Conservation (phyloP, 345 rosid genomes). For the Mallotus nudiflorus region DNA sequence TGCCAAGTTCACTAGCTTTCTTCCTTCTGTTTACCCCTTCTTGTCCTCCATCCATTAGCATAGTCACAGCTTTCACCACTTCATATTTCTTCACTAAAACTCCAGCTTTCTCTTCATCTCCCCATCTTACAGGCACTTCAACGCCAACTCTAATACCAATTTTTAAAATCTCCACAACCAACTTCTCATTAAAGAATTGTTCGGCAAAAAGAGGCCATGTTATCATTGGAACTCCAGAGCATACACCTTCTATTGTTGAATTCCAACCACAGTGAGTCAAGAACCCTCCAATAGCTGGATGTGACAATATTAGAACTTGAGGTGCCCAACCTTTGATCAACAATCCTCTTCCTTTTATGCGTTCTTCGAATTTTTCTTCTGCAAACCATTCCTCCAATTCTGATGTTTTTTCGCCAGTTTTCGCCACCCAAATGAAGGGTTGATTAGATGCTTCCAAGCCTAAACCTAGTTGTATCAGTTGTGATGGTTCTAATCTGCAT, state of each 20-base stretch:
- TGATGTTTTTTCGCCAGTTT: slow-evolving; percentile 36
- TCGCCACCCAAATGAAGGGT: slow-evolving; percentile 79
- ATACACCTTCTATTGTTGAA: slow-evolving; percentile 67
- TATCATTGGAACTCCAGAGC: slow-evolving; percentile 64
- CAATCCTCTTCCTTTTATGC: slow-evolving; percentile 55
- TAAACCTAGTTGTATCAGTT: slow-evolving; percentile 60
- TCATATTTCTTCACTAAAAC: slow-evolving; percentile 53
- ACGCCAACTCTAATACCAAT: slow-evolving; percentile 67
- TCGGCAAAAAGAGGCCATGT: slow-evolving; percentile 83
- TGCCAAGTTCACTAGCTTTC: slow-evolving; percentile 45
- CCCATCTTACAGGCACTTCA: slow-evolving; percentile 64
- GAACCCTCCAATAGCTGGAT: slow-evolving; percentile 65
- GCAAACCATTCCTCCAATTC: slow-evolving; percentile 58
- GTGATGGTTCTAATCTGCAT: slow-evolving; percentile 61
- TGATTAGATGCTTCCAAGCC: slow-evolving; percentile 60
- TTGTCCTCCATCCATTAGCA: slow-evolving; percentile 48
- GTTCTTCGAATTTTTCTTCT: slow-evolving; percentile 49
- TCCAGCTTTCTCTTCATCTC: slow-evolving; percentile 67
- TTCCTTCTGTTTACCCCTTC: slow-evolving; percentile 47
- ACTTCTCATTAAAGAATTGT: slow-evolving; percentile 74
- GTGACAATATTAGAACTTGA: slow-evolving; percentile 69
- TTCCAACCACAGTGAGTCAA: slow-evolving; percentile 92
- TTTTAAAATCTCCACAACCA: slow-evolving; percentile 55
- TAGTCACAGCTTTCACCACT: slow-evolving; percentile 42
- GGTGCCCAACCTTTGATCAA: slow-evolving; percentile 87